Percentiles rank a stretch among this genome's conserved stretches.
These are phyloP conservation scores for Scedosporium aurantiacum DNA, from an alignment of 2,329 filamentous ascomycete species.

Conservation along the genomic window DNA sequence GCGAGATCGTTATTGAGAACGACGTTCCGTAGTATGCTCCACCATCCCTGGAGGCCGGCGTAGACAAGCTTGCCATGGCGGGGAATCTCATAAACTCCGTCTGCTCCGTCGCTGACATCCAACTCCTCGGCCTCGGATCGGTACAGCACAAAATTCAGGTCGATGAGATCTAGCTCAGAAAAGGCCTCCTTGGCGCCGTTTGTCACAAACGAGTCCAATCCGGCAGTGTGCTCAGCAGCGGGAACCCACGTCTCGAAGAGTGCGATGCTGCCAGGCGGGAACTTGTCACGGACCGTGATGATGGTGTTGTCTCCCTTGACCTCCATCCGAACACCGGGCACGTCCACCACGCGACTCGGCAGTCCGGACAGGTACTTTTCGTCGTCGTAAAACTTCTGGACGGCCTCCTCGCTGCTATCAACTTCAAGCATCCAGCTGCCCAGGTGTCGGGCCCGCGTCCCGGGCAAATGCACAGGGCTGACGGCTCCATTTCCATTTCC, in stretches of 20 bases:
- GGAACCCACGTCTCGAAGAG: conserved; percentile 96
- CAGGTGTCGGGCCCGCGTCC: conserved; percentile 74
- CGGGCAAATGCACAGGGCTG: conserved; percentile 65
- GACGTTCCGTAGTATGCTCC: conserved; percentile 78
- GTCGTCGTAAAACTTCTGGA: conserved; percentile 54
- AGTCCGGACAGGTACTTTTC: conserved; percentile 65
- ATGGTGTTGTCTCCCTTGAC: conserved; percentile 62
- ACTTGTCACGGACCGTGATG: conserved; percentile 70
- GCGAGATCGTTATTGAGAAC: conserved; percentile 83
- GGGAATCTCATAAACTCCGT: conserved; percentile 85
- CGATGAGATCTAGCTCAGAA: conserved; percentile 59
- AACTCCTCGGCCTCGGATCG: conserved; percentile 80
- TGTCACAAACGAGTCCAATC: conserved; percentile 77
- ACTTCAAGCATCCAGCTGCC: conserved; percentile 91
- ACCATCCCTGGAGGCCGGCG: conserved; percentile 96
- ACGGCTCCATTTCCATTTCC: conserved; percentile 75
- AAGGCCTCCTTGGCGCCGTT: conserved; percentile 73
- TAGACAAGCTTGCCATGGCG: conserved; percentile 79
- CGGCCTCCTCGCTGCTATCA: conserved; percentile 62
- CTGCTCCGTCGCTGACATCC: conserved; percentile 64
- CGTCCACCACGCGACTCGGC: conserved; percentile 67
- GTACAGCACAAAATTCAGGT: conserved; percentile 88
- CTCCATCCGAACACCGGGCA: conserved; percentile 65
- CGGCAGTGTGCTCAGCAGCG: conserved; percentile 68
- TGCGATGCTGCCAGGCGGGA: conserved; percentile 88